A percentile compares a stretch with the other conserved stretches of the same genome.
These are phyloP conservation scores for Aspergillus heteromorphus DNA, from an alignment of 495 filamentous ascomycete genomes.

Conservation along the genomic window DNA sequence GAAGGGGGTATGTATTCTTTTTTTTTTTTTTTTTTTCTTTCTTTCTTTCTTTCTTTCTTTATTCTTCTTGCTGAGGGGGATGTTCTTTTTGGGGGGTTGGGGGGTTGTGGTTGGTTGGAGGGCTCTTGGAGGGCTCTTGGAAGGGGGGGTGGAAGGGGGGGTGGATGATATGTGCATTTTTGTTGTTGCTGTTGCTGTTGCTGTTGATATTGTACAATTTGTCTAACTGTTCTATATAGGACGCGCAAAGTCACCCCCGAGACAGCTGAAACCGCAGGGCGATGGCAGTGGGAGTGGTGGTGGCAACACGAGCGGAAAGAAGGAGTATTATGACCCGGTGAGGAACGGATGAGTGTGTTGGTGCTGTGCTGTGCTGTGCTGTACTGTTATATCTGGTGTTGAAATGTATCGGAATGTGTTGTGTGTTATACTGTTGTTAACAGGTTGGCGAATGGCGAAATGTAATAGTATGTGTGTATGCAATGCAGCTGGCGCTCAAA, in stretches of 20 bases:
- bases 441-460: too few relatives aligned
- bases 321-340: conserved; percentile 44
- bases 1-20: conserved; percentile 27
- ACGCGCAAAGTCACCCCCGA: conserved; percentile 14
- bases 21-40: conserved; percentile 2
- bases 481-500: too few relatives aligned
- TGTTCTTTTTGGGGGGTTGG: background rate
- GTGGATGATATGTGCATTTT: background rate
- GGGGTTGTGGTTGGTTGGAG: too few relatives aligned
- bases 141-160: background rate
- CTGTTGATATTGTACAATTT: background rate
- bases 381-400: background rate
- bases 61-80: background rate
- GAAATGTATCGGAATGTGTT: background rate
- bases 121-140: background rate
- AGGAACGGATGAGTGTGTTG: conserved; percentile 26
- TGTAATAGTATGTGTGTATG: too few relatives aligned
- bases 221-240: conserved; percentile 3
- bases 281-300: conserved; percentile 17
- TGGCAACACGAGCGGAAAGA: conserved; percentile 17
- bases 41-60: background rate
- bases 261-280: conserved; percentile 11
- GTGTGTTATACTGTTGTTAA: too few relatives aligned
- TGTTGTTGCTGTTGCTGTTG: background rate
- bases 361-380: background rate